Base-by-base conservation (phyloP, 139 green algal genomes). In the Chlorella sp. region DNA sequence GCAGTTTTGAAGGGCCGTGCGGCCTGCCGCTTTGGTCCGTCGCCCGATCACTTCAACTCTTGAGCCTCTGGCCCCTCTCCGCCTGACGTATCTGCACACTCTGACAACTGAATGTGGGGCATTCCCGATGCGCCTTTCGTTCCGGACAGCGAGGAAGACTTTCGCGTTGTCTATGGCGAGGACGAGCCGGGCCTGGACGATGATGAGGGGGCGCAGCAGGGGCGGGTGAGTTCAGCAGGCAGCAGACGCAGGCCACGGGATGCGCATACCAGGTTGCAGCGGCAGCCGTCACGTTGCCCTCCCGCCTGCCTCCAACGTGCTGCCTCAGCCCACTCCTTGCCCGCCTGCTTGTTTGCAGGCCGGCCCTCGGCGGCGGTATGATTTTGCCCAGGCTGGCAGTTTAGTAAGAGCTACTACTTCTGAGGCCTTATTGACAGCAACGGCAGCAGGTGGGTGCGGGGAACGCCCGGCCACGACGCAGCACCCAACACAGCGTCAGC, bases 111-210 rank as follows among this genome's bases (percentile, higher is more conserved):
- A 57, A 81, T 81, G 75, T 81, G 75, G 75, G 34, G 75, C 75
- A 19, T 42, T 32, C 36, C 75, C 16, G n/a, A 81, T 34, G 18
- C n/a, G 18, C n/a, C 14, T 0, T 39, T 78, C 71, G 32, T 34
- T n/a, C 71, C 71, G 71, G 71, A 78, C 71, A 78, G 71, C 71
- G 83, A 81, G 26, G 84, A 12, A 16, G 83, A 77, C 3, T 80
- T 80, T 15, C 39, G n/a, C 7, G 66, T 88, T 0, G 84, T 88
- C 26, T 88, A 88, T 66, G 84, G 39, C 68, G 66, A 88, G 39
- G n/a, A 19, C 30, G 60, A 32, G 61, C 57, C 57, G n/a, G 81
- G 77, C 30, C 53, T 34, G 77, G 37, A 83, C 22, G 73, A 79
- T 28, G 71, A 78, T 1, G 75, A 39, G 36, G 34, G 34, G 16